These are phyloP conservation scores for Rhizophagus sp. DNA, from an alignment of 192 early-diverging fungal species.

Conservation along the genomic window DNA sequence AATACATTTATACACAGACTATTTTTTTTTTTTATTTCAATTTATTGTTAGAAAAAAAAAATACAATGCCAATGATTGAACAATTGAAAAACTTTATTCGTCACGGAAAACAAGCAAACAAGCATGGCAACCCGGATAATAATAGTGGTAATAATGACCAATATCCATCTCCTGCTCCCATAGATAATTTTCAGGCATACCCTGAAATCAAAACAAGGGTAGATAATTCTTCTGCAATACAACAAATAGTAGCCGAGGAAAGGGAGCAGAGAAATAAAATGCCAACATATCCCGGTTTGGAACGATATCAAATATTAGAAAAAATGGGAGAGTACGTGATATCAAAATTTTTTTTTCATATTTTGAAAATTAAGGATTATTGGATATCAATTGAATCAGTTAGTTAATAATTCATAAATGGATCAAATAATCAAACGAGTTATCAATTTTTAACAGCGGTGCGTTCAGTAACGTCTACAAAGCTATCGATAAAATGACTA, in stretches of 20 bases:
- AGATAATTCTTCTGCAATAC: slow-evolving; percentile 38
- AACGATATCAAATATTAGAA: slow-evolving; percentile 56
- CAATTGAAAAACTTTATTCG: slow-evolving; percentile 53
- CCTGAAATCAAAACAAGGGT: slow-evolving; percentile 11
- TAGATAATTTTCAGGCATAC: not conserved
- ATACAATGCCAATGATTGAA: slow-evolving; percentile 37
- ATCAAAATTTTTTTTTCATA: not conserved
- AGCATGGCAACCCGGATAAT: slow-evolving; percentile 26
- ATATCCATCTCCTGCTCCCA: not conserved
- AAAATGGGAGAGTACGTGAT: slow-evolving; percentile 75
- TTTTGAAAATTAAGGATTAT: too few species aligned
- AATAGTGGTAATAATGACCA: slow-evolving; percentile 26
- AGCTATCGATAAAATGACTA: slow-evolving; percentile 62
- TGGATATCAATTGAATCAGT: too few species aligned
- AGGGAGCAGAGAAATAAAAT: slow-evolving; percentile 48
- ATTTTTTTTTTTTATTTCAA: too few species aligned
- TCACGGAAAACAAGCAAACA: slow-evolving; percentile 43
- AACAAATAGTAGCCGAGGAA: slow-evolving; percentile 54
- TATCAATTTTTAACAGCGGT: slow-evolving; percentile 55
- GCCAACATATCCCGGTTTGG: slow-evolving; percentile 59
- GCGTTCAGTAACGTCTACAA: slow-evolving; percentile 87
- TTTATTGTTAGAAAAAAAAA: too few species aligned
- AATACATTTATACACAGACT: too few species aligned
- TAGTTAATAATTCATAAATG: not conserved
- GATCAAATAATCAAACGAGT: not conserved